Conservation (phyloP, 257 asterid species). For the Solanum medicagineum region DNA sequence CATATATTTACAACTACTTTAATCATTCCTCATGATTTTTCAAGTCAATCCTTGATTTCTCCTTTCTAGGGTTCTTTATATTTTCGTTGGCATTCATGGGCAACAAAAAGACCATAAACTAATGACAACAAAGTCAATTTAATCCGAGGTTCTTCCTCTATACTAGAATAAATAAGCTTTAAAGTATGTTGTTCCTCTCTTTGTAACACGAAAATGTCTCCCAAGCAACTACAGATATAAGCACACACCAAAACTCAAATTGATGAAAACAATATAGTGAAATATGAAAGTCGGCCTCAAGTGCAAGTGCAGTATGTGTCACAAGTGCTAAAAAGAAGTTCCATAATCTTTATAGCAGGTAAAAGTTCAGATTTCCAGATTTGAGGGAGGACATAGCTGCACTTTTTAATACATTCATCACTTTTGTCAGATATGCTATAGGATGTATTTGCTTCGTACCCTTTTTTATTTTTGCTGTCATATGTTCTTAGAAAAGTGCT, state of each 20-base stretch:
- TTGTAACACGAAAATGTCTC: neutral
- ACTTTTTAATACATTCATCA: neutral
- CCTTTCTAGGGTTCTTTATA: neutral
- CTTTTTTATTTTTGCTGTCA: neutral
- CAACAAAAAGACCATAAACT: neutral
- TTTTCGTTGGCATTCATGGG: neutral
- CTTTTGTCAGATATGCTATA: neutral
- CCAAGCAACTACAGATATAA: neutral
- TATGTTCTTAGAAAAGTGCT: neutral
- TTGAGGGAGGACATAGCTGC: neutral
- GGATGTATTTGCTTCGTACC: neutral
- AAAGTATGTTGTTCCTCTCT: neutral
- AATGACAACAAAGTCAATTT: neutral
- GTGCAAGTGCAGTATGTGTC: neutral
- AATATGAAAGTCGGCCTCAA: neutral
- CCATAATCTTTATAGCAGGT: neutral
- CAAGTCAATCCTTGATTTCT: neutral
- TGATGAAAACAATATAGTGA: neutral
- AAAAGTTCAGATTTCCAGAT: neutral
- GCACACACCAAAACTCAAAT: neutral
- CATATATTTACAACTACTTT: too few relatives aligned
- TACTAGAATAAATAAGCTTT: neutral
- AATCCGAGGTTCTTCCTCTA: neutral
- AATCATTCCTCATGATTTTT: neutral
- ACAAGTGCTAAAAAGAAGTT: neutral